Conservation (phyloP, 2,329 filamentous ascomycete genomes). For the Aschersonia sp. region DNA sequence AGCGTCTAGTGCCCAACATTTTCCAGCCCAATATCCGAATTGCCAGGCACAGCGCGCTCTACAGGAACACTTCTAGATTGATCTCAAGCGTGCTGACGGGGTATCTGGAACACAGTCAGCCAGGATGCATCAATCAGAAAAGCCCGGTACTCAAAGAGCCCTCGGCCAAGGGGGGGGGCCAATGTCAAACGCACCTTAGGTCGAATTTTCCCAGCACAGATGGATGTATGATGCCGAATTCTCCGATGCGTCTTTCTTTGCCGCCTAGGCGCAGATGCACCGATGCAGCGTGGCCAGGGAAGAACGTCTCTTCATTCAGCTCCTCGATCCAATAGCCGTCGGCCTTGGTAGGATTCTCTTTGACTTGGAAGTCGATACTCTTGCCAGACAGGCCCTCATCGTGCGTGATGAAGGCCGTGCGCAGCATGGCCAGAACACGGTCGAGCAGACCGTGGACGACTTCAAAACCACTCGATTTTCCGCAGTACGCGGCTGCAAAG, state of each 20-base stretch:
- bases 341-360: constrained; percentile 38
- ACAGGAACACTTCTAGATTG: constrained; percentile 88
- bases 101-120: constrained; percentile 36
- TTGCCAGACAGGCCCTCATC: constrained; percentile 50
- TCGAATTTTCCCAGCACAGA: constrained; percentile 89
- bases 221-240: constrained; percentile 89
- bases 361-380: constrained; percentile 36
- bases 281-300: constrained; percentile 75
- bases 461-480: constrained; percentile 89
- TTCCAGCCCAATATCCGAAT: not conserved
- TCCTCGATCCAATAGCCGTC: constrained; percentile 92
- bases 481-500: constrained; percentile 92
- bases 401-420: constrained; percentile 61
- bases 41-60: not conserved
- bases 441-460: constrained; percentile 89
- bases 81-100: constrained; percentile 90
- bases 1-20: no score
- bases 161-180: no score
- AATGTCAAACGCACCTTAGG: constrained; percentile 42
- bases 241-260: constrained; percentile 64
- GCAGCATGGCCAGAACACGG: constrained; percentile 83
- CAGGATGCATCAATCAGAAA: not conserved
- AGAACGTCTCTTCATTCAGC: constrained; percentile 81
- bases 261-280: constrained; percentile 64
- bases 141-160: not conserved